Percentiles rank a stretch among this genome's conserved stretches.
Evolutionary conservation across 495 filamentous ascomycete genomes (phyloP).

Genomic region (Baudoinia panamericana): DNA sequence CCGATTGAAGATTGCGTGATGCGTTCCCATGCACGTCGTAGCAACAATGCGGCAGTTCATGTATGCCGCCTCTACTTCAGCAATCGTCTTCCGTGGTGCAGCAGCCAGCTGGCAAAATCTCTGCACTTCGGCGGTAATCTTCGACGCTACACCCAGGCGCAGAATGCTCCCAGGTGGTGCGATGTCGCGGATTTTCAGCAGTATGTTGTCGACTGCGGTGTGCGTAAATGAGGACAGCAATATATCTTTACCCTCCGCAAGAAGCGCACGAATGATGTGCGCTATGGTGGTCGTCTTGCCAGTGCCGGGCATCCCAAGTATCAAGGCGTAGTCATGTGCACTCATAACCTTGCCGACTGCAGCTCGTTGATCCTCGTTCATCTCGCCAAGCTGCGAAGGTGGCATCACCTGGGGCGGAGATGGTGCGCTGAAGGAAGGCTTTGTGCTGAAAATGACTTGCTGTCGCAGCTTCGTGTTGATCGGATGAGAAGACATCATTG

Average conservation of each 20-base stretch:
- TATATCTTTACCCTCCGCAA: conserved; percentile 81
- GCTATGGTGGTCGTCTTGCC: conserved; percentile 97
- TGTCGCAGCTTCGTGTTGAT: conserved; percentile 64
- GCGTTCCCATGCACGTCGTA: conserved; percentile 85
- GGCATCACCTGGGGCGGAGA: conserved; percentile 39
- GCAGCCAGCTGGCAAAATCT: conserved; percentile 67
- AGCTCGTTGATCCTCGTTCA: conserved; percentile 76
- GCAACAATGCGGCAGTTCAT: conserved; percentile 77
- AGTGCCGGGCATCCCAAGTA: conserved; percentile 94
- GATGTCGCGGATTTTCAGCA: conserved; percentile 75
- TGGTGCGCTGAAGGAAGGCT: conserved; percentile 59
- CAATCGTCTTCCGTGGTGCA: conserved; percentile 55
- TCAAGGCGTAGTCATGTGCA: conserved; percentile 84
- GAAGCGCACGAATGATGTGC: conserved; percentile 86
- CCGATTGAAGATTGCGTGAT: conserved; percentile 73
- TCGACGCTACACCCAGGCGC: conserved; percentile 66
- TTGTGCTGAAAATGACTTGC: conserved; percentile 58
- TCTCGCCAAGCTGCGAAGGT: conserved; percentile 26
- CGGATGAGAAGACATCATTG: conserved; percentile 70
- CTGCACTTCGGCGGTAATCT: conserved; percentile 75
- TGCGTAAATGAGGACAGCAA: conserved; percentile 92
- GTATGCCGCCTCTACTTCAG: conserved; percentile 71
- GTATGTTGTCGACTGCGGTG: conserved; percentile 93
- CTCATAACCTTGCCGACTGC: conserved; percentile 92
- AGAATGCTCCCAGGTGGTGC: conserved; percentile 43